Evolutionary conservation across 225 moss, liverwort and hornwort species (phyloP).

Genomic region (Bryum argenteum): DNA sequence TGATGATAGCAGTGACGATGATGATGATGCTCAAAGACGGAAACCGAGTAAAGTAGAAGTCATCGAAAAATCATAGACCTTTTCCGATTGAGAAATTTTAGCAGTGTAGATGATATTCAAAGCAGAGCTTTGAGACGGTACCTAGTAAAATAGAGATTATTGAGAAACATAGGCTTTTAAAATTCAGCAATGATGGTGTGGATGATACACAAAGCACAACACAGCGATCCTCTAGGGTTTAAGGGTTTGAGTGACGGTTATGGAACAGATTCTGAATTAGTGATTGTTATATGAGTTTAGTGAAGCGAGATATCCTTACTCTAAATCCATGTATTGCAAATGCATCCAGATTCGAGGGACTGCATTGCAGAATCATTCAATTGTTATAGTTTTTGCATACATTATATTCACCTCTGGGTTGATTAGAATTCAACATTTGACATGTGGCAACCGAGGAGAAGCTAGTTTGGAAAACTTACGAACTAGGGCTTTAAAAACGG

Average conservation of each 20-base stretch:
- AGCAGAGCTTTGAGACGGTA: too few relatives aligned
- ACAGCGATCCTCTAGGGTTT: too few relatives aligned
- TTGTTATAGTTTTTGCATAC: background rate
- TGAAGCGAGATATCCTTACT: slow-evolving; percentile 9
- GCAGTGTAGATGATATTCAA: background rate
- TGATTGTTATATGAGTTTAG: slow-evolving; percentile 14
- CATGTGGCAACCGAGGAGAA: background rate
- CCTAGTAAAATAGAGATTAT: too few relatives aligned
- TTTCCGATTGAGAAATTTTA: background rate
- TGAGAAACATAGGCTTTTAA: background rate
- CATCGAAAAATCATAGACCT: slow-evolving; percentile 29
- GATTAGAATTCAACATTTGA: too few relatives aligned
- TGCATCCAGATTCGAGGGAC: slow-evolving; percentile 18
- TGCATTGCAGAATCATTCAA: slow-evolving; percentile 1
- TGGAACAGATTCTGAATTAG: slow-evolving; percentile 9
- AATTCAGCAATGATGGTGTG: too few relatives aligned
- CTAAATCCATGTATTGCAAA: background rate
- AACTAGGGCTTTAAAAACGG: too few relatives aligned
- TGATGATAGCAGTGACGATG: slow-evolving; percentile 44
- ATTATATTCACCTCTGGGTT: background rate
- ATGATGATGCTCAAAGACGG: slow-evolving; percentile 32
- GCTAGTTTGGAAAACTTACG: too few relatives aligned
- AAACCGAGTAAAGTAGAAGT: slow-evolving; percentile 46
- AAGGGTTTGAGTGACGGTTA: background rate
- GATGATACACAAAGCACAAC: too few relatives aligned